A percentile compares a stretch with the other conserved stretches of the same genome.
Conservation (phyloP, 208 protist species). For the Acanthamoeba royreba region DNA sequence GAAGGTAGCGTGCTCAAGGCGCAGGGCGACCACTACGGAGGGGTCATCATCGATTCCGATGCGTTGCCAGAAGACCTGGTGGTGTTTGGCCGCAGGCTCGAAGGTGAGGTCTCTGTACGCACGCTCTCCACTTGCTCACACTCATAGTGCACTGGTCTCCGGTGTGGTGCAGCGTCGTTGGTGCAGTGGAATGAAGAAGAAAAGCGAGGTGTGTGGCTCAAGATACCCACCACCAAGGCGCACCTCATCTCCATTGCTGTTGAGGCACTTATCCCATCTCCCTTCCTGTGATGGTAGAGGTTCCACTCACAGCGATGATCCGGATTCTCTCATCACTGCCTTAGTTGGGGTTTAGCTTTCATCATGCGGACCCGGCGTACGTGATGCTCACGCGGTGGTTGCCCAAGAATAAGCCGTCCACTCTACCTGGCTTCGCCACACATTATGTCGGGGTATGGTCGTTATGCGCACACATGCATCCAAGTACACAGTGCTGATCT, state of each 20-base stretch:
- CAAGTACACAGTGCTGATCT: no score
- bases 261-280: not conserved
- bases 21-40: not conserved
- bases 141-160: not conserved
- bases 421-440: not conserved
- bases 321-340: not conserved
- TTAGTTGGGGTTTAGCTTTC: slow-evolving; percentile 21
- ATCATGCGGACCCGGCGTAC: slow-evolving; percentile 5
- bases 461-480: not conserved
- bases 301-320: no score
- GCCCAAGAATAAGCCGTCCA: not conserved
- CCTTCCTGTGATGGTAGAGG: no score
- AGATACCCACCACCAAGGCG: slow-evolving; percentile 11
- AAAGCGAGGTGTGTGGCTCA: slow-evolving; percentile 40
- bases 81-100: slow-evolving; percentile 15
- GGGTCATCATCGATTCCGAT: not conserved
- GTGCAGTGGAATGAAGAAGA: not conserved
- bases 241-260: slow-evolving; percentile 27
- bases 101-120: not conserved
- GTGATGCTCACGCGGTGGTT: slow-evolving; percentile 40
- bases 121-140: not conserved
- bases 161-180: not conserved
- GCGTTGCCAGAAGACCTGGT: not conserved
- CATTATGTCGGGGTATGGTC: not conserved
- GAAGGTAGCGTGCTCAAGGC: not conserved